Conservation (phyloP, 306 rosid species). For the Vigna hirtella region DNA sequence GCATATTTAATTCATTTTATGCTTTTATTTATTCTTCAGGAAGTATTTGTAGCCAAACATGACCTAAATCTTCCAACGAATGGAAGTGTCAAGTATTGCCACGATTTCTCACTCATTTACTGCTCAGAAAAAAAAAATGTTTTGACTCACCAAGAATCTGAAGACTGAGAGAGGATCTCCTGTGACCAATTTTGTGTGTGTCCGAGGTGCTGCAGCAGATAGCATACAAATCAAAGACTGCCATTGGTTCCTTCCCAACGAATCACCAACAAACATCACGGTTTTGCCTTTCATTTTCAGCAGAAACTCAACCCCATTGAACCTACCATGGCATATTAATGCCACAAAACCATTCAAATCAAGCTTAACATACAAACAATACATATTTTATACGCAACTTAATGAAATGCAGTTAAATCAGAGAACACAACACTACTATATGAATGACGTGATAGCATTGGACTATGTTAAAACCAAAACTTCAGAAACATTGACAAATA, state of each 20-base stretch:
- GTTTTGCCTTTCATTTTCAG: conserved; percentile 72
- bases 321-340: conserved; percentile 61
- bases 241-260: conserved; percentile 89
- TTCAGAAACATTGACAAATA: not conserved
- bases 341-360: conserved; percentile 48
- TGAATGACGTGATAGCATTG: not conserved
- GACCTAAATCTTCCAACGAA: not conserved
- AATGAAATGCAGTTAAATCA: not conserved
- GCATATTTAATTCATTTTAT: not conserved
- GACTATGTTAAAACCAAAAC: not conserved
- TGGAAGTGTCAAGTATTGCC: not conserved
- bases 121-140: not conserved
- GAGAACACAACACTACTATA: not conserved
- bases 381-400: not conserved
- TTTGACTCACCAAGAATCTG: conserved; percentile 68
- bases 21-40: not conserved
- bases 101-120: not conserved
- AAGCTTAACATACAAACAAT: not conserved
- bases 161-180: conserved; percentile 84
- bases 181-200: conserved; percentile 62
- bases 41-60: not conserved
- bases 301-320: conserved; percentile 77
- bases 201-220: conserved; percentile 56
- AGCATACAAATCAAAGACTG: conserved; percentile 83
- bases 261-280: conserved; percentile 84